A percentile compares a stretch with the other conserved stretches of the same genome.
phyloP scores from a whole-genome alignment of 805 yeast species.

The Kodamaea jinghongensis region DNA sequence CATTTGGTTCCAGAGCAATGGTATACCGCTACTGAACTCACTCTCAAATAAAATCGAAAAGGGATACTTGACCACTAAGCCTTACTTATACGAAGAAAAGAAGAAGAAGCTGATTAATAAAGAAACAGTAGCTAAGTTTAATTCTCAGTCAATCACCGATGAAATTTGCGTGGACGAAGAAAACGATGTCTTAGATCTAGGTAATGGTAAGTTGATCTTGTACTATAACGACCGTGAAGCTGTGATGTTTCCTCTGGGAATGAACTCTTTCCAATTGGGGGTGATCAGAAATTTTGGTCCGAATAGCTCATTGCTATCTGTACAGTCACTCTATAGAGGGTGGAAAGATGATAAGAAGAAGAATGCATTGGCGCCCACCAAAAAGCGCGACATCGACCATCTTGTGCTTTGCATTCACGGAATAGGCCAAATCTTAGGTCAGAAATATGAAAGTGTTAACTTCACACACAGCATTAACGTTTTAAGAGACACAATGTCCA shows the following conservation, averaged over 20 bases:
- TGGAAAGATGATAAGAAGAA: constrained; percentile 20
- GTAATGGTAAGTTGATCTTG: constrained; percentile 35
- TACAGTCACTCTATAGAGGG: constrained; percentile 51
- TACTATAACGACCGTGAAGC: constrained; percentile 45
- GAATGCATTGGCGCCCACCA: constrained; percentile 13
- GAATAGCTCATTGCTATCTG: constrained; percentile 40
- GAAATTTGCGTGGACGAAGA: constrained; percentile 23
- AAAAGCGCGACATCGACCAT: constrained; percentile 47
- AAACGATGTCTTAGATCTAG: constrained; percentile 27
- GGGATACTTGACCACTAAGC: constrained; percentile 39
- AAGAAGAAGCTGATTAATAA: constrained; percentile 11
- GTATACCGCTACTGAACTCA: constrained; percentile 50
- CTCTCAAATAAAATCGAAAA: constrained; percentile 59
- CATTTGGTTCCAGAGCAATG: constrained; percentile 68
- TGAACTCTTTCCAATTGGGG: constrained; percentile 40
- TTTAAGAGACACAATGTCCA: constrained; percentile 56
- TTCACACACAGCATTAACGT: constrained; percentile 81
- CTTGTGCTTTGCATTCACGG: constrained; percentile 91
- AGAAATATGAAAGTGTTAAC: constrained; percentile 74
- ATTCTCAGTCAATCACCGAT: constrained; percentile 10
- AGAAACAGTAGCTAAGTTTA: constrained; percentile 20
- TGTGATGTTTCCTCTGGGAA: constrained; percentile 43
- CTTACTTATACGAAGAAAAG: constrained; percentile 6
- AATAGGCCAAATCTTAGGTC: constrained; percentile 85
- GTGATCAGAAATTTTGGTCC: constrained; percentile 35